phyloP scores from a whole-genome alignment of 1,284 basidiomycete species.

The Prillingera fragicola region DNA sequence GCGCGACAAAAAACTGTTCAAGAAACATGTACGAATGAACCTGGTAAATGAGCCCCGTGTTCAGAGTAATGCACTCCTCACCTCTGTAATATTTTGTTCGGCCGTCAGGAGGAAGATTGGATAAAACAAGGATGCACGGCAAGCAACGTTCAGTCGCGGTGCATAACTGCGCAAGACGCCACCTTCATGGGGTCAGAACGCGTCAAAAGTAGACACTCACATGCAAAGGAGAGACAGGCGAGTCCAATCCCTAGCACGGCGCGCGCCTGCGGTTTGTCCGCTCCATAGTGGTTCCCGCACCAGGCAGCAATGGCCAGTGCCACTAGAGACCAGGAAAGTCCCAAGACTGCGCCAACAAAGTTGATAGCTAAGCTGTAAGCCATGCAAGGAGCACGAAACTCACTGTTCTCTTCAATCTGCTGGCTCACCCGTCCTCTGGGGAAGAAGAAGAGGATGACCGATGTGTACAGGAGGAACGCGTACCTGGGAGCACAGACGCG shows the following conservation, averaged over 20 bases:
- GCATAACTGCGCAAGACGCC: conserved; percentile 39
- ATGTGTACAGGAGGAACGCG: conserved; percentile 44
- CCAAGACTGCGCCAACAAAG: conserved; percentile 30
- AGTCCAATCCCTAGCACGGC: conserved; percentile 37
- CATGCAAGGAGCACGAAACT: conserved; percentile 3
- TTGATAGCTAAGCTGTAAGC: conserved; percentile 3
- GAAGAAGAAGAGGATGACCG: conserved; percentile 46
- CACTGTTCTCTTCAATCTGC: conserved; percentile 42
- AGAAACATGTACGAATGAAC: conserved; percentile 23
- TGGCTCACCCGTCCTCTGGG: conserved; percentile 38
- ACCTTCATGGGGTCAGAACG: conserved; percentile 16
- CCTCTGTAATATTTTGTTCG: conserved; percentile 28
- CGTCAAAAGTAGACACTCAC: conserved; percentile 20
- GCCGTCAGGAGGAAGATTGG: conserved; percentile 43
- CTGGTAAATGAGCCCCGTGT: background rate
- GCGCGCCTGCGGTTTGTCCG: conserved; percentile 29
- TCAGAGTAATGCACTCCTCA: conserved; percentile 8
- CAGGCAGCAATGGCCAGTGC: conserved; percentile 38
- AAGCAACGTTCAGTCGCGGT: conserved; percentile 37
- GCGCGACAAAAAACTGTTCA: conserved; percentile 38
- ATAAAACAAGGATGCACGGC: conserved; percentile 43
- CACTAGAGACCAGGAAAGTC: conserved; percentile 36
- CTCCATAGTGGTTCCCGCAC: conserved; percentile 28
- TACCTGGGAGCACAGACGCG: no score
- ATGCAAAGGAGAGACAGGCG: conserved; percentile 31